These are phyloP conservation scores for Calvatia gigantea DNA, from an alignment of 768 basidiomycete species.

Conservation along the genomic window DNA sequence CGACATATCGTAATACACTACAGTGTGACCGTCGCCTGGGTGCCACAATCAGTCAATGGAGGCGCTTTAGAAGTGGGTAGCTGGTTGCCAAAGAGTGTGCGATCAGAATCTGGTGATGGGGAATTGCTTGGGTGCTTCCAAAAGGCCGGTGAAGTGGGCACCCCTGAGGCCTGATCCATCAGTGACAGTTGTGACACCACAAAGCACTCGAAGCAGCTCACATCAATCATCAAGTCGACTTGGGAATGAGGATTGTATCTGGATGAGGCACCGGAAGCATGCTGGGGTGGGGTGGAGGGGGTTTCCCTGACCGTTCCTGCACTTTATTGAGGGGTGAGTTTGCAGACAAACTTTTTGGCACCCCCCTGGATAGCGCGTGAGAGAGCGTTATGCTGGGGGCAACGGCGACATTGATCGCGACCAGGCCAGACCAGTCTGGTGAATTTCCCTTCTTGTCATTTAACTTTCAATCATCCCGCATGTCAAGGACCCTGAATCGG, in stretches of 20 bases:
- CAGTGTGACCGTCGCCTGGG: conserved; percentile 20
- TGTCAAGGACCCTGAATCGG: not conserved
- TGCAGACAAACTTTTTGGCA: too few relatives aligned
- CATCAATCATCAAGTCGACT: conserved; percentile 20
- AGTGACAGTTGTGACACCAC: conserved; percentile 27
- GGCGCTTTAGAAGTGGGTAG: conserved; percentile 17
- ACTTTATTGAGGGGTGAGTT: not conserved
- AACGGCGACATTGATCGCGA: not conserved
- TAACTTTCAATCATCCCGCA: conserved; percentile 2
- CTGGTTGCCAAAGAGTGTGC: conserved; percentile 21
- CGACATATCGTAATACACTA: not conserved
- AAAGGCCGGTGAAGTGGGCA: conserved; percentile 19
- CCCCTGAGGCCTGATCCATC: conserved; percentile 33
- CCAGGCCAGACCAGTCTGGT: not conserved
- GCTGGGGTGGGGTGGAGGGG: conserved; percentile 9
- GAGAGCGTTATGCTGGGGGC: too few relatives aligned
- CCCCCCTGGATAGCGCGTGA: too few relatives aligned
- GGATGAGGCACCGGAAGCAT: conserved; percentile 16
- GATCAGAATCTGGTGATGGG: conserved; percentile 28
- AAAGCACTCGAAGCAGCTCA: conserved; percentile 21
- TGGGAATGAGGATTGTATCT: conserved; percentile 19
- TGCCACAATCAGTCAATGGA: conserved; percentile 37
- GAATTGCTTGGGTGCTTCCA: conserved; percentile 25
- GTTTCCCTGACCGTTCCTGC: conserved; percentile 10
- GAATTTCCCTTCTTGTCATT: conserved; percentile 6